A percentile compares a stretch with the other conserved stretches of the same genome.
phyloP scores from a whole-genome alignment of 2,329 filamentous ascomycete genomes.

The Aspergillus unguis region DNA sequence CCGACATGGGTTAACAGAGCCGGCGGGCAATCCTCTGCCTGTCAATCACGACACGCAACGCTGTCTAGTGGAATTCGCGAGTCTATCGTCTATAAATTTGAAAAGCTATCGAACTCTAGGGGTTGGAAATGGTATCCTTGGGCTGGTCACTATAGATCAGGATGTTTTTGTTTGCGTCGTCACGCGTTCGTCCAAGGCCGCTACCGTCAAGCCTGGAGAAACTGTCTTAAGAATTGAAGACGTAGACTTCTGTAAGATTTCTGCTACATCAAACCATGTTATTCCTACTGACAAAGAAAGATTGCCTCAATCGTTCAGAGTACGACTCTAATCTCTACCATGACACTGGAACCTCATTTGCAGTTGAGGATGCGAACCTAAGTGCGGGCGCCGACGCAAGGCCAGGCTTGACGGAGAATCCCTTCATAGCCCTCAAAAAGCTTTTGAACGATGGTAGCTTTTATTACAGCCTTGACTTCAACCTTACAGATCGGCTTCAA shows the following conservation, averaged over 20 bases:
- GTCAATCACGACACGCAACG: slow-evolving; percentile 44
- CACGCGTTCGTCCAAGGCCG: slow-evolving; percentile 72
- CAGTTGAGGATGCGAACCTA: slow-evolving; percentile 53
- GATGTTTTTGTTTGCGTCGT: slow-evolving; percentile 93
- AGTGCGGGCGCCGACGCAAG: slow-evolving; percentile 55
- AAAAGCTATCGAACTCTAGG: slow-evolving; percentile 74
- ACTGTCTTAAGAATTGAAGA: slow-evolving; percentile 80
- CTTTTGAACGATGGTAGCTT: slow-evolving; percentile 90
- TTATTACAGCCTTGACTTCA: slow-evolving; percentile 98
- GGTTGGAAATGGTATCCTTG: slow-evolving; percentile 79
- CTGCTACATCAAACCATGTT: neutral
- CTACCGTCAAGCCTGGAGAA: slow-evolving; percentile 80
- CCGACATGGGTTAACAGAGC: slow-evolving; percentile 67
- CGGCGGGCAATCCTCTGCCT: slow-evolving; percentile 44
- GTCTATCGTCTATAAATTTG: slow-evolving; percentile 62
- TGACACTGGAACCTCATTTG: slow-evolving; percentile 52
- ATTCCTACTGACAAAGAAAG: slow-evolving; percentile 37
- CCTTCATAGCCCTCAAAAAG: slow-evolving; percentile 86
- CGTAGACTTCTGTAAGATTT: slow-evolving; percentile 69
- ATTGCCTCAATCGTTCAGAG: slow-evolving; percentile 80
- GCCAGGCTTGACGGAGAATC: slow-evolving; percentile 75
- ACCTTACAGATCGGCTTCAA: slow-evolving; percentile 88
- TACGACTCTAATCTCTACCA: slow-evolving; percentile 73
- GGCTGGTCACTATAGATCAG: slow-evolving; percentile 75
- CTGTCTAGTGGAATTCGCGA: slow-evolving; percentile 87